Evolutionary conservation across 2,329 filamentous ascomycete species (phyloP).

Genomic region (Proliferodiscus dingleyae): DNA sequence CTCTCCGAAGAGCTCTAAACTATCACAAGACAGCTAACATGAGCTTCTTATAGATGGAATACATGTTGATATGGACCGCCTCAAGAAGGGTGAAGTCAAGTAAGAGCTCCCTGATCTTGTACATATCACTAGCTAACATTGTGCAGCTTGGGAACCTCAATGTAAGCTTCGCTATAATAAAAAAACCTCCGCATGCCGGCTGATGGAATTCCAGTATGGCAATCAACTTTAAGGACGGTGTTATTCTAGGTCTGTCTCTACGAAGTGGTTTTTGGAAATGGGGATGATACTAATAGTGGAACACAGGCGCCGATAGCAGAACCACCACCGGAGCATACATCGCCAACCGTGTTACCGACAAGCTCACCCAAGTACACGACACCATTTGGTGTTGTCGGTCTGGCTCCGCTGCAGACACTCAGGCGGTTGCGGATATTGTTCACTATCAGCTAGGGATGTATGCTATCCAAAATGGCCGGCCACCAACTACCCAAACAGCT

Average conservation of each 20-base stretch:
- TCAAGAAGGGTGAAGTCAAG: slow-evolving; percentile 99
- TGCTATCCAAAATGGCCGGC: slow-evolving; percentile 81
- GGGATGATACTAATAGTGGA: slow-evolving; percentile 11
- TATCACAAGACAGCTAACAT: slow-evolving; percentile 24
- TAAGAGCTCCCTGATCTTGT: slow-evolving; percentile 44
- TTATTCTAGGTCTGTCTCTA: slow-evolving; percentile 70
- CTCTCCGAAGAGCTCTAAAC: slow-evolving; percentile 10
- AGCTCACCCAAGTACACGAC: slow-evolving; percentile 96
- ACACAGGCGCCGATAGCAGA: slow-evolving; percentile 80
- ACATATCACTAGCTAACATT: slow-evolving; percentile 13
- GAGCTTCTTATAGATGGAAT: slow-evolving; percentile 73
- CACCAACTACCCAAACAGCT: slow-evolving; percentile 90
- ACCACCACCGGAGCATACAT: slow-evolving; percentile 98
- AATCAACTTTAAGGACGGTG: slow-evolving; percentile 96
- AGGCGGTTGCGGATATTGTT: slow-evolving; percentile 96
- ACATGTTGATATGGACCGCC: slow-evolving; percentile 95
- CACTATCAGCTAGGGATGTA: slow-evolving; percentile 95
- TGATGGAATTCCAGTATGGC: slow-evolving; percentile 68
- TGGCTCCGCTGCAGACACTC: slow-evolving; percentile 93
- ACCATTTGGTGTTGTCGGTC: slow-evolving; percentile 99
- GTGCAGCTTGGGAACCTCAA: slow-evolving; percentile 86
- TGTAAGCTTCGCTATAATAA: slow-evolving; percentile 53
- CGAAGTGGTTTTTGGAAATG: background rate
- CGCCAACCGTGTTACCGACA: slow-evolving; percentile 98
- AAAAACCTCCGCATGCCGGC: slow-evolving; percentile 18